Evolutionary conservation across 2,329 filamentous ascomycete genomes (phyloP).

Genomic region (Arthrobotrys sinensis): DNA sequence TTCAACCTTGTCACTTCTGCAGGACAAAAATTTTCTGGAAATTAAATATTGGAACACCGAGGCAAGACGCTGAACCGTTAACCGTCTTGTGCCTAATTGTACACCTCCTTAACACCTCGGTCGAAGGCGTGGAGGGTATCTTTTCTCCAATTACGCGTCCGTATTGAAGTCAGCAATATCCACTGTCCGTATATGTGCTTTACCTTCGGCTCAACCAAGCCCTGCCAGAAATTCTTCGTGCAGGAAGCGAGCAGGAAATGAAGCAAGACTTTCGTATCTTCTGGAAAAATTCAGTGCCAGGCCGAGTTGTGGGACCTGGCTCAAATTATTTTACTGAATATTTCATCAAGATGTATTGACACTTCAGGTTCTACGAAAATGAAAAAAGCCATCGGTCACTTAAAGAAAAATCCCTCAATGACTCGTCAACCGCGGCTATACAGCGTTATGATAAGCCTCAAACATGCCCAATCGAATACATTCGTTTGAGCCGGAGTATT

Average conservation of each 20-base stretch:
- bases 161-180: too few relatives aligned
- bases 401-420: conserved; percentile 6
- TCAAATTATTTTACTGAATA: neutral
- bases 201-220: conserved; percentile 1
- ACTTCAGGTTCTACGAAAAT: neutral
- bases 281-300: neutral
- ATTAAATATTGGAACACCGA: conserved; percentile 28
- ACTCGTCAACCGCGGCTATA: neutral
- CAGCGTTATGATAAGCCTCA: neutral
- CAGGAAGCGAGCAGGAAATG: conserved; percentile 10
- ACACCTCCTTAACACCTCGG: conserved; percentile 11
- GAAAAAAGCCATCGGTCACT: neutral
- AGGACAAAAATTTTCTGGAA: conserved; percentile 13
- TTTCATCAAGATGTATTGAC: neutral
- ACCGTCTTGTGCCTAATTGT: conserved; percentile 44
- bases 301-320: neutral
- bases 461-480: conserved; percentile 15
- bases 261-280: conserved; percentile 1
- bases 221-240: neutral
- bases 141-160: too few relatives aligned
- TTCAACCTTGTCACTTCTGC: conserved; percentile 26
- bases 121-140: neutral
- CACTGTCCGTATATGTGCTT: neutral
- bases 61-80: neutral
- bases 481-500: conserved; percentile 14